Evolutionary conservation across 306 rosid species (phyloP).

Genomic region (Mucuna pruriens): DNA sequence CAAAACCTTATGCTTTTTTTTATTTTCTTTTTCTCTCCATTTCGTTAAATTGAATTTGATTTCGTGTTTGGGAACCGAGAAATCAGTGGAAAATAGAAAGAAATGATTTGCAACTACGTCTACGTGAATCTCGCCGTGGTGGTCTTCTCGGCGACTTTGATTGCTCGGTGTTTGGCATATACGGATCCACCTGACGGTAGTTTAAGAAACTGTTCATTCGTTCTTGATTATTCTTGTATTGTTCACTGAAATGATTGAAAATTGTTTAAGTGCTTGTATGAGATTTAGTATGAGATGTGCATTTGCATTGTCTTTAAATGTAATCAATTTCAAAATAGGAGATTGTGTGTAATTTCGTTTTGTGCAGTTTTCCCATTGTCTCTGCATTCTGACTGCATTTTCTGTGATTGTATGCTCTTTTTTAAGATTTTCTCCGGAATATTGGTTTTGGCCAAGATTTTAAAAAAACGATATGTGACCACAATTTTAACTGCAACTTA

Average conservation of each 20-base stretch:
- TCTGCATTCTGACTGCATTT: neutral
- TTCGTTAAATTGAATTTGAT: neutral
- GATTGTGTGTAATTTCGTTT: neutral
- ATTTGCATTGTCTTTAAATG: neutral
- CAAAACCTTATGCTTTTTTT: too few relatives aligned
- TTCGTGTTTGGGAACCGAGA: slow-evolving; percentile 41
- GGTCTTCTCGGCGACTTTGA: slow-evolving; percentile 51
- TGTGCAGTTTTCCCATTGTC: neutral
- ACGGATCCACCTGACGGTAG: slow-evolving; percentile 75
- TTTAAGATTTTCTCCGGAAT: too few relatives aligned
- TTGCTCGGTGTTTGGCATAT: slow-evolving; percentile 49
- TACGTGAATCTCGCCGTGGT: slow-evolving; percentile 28
- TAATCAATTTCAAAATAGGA: neutral
- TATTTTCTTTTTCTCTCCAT: neutral
- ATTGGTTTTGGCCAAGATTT: too few relatives aligned
- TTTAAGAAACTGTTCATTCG: neutral
- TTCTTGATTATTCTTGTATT: slow-evolving; percentile 23
- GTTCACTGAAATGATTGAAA: too few relatives aligned
- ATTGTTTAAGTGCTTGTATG: too few relatives aligned
- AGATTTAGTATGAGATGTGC: neutral
- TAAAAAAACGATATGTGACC: neutral
- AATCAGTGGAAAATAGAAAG: neutral
- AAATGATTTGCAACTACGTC: slow-evolving; percentile 45
- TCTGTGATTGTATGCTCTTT: neutral
- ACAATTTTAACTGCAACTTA: too few relatives aligned